Evolutionary conservation across 768 basidiomycete species (phyloP).

Genomic region (Boletus sp.): DNA sequence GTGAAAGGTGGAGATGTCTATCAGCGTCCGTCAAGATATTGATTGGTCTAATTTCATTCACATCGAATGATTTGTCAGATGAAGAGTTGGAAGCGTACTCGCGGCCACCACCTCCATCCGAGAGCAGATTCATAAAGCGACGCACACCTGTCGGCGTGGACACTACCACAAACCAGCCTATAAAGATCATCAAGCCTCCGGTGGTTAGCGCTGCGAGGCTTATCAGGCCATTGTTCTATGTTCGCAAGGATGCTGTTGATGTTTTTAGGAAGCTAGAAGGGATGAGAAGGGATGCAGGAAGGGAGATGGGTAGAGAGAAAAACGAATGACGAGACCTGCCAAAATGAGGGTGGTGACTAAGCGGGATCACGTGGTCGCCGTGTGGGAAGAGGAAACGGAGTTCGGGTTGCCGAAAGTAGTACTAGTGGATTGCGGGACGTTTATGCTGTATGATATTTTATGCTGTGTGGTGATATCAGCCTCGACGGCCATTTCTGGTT

Average conservation of each 20-base stretch:
- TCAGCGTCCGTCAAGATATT: constrained; percentile 40
- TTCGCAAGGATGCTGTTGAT: constrained; percentile 28
- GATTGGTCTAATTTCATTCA: constrained; percentile 33
- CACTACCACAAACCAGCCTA: too few relatives aligned
- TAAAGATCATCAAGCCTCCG: background rate
- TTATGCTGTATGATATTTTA: constrained; percentile 11
- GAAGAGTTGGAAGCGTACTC: constrained; percentile 36
- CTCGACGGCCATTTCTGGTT: constrained; percentile 28
- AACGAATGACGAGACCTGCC: constrained; percentile 19
- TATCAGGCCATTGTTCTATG: constrained; percentile 32
- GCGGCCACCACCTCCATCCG: constrained; percentile 39
- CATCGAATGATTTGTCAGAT: constrained; percentile 9
- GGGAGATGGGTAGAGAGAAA: too few relatives aligned
- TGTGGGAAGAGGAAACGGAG: too few relatives aligned
- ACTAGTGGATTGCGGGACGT: constrained; percentile 7
- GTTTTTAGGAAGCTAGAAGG: background rate
- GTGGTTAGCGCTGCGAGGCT: constrained; percentile 27
- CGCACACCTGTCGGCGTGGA: background rate
- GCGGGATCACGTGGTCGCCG: background rate
- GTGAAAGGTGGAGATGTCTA: constrained; percentile 31
- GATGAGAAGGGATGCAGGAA: too few relatives aligned
- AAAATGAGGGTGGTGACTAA: background rate
- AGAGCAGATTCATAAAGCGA: constrained; percentile 40
- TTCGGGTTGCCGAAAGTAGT: too few relatives aligned
- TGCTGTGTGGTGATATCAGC: constrained; percentile 35